Base-by-base conservation (phyloP, 305 asterid species). In the Caryopteris hybrid region DNA sequence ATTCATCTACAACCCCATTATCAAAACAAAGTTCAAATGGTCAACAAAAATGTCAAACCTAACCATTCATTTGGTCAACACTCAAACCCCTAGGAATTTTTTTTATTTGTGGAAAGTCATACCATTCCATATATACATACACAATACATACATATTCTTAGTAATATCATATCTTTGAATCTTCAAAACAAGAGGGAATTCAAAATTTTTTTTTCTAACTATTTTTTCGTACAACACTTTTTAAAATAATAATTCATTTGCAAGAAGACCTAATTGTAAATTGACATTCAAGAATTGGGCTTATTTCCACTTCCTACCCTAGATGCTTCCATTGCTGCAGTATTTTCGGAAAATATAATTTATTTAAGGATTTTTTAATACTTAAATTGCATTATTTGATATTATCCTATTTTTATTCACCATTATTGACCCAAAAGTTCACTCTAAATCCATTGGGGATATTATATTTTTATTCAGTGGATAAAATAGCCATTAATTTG, bases 271-370 rank as follows among this genome's bases (percentile, higher is more conserved):
- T 77, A 76, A 76, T 74, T 76, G 70, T 46, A 54, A 67, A 31
- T 59, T 72, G 76, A 74, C 76, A 61, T 61, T 79, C 68, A 74
- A 74, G n/a, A 59, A 76, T 72, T 79, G 81, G 84, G 65, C 58
- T 43, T 34, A 34, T 50, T 66, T 74, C 82, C 75, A 74, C 74
- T 74, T 29, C 47, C 81, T 66, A 70, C 21, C 55, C 8, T 42
- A 60, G 53, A 68, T 68, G 64, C 68, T 62, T 48, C 58, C 21
- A 38, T 64, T 29, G 8, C 25, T 56, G 12, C 46, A 58, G 47
- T 20, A 13, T 71, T 23, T 55, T 14, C 45, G 6, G 21, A 22
- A 65, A 38, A n/a, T 31, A 2, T 47, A 2, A 18, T n/a, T 6
- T 3, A 25, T 22, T 23, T 23, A 10, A 58, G 10, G 6, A 38